Conservation (phyloP, 805 yeast species). For the Barnettozyma siamensis region DNA sequence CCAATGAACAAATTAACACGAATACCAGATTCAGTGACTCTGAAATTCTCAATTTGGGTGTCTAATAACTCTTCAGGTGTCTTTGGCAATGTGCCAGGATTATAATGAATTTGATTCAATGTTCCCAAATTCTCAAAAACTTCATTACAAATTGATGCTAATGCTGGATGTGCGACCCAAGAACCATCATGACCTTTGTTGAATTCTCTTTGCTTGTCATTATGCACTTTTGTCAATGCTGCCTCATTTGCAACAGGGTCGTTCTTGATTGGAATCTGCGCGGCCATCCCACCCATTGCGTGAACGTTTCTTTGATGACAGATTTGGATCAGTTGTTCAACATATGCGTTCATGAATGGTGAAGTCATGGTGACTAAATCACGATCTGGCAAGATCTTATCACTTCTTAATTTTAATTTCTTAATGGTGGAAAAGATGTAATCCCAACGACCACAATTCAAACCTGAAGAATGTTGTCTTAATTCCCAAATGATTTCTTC, state of each 20-base stretch:
- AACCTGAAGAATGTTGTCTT: constrained; percentile 72
- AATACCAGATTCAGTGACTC: constrained; percentile 66
- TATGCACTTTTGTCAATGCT: constrained; percentile 68
- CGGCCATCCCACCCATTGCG: constrained; percentile 92
- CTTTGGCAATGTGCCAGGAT: constrained; percentile 39
- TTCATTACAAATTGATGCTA: constrained; percentile 65
- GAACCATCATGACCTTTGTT: constrained; percentile 80
- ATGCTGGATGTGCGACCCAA: constrained; percentile 86
- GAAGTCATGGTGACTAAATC: constrained; percentile 75
- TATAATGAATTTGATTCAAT: constrained; percentile 60
- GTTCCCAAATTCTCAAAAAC: constrained; percentile 78
- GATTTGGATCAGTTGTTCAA: constrained; percentile 62
- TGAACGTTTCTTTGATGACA: constrained; percentile 78
- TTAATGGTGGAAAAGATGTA: constrained; percentile 79
- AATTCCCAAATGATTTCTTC: constrained; percentile 76
- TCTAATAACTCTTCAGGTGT: constrained; percentile 55
- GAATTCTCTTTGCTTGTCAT: constrained; percentile 73
- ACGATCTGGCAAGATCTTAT: constrained; percentile 69
- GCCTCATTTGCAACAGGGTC: constrained; percentile 56
- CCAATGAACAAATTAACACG: constrained; percentile 70
- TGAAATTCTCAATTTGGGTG: constrained; percentile 56
- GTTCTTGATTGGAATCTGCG: constrained; percentile 75
- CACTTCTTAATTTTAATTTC: constrained; percentile 58
- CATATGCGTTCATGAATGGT: constrained; percentile 78
- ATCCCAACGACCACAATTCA: constrained; percentile 90